Conservation (phyloP, 1,284 basidiomycete species). For the Testicularia cyperi region DNA sequence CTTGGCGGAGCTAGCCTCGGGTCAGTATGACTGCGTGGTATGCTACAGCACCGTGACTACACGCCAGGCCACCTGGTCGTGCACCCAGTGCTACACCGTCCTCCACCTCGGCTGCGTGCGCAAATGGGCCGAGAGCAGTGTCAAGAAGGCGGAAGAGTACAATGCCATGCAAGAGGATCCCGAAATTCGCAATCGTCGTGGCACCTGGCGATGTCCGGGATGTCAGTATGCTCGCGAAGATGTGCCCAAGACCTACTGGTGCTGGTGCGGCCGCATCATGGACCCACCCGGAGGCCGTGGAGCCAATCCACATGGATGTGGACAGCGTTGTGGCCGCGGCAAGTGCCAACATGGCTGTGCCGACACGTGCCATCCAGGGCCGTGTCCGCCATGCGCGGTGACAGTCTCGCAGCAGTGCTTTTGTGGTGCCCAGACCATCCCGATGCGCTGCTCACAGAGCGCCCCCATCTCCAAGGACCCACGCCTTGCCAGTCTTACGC, state of each 20-base stretch:
- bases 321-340: slow-evolving; percentile 42
- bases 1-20: slow-evolving; percentile 48
- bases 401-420: slow-evolving; percentile 54
- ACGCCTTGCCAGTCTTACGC: slow-evolving; percentile 11
- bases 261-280: slow-evolving; percentile 52
- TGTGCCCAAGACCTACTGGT: slow-evolving; percentile 53
- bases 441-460: slow-evolving; percentile 54
- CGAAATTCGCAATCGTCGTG: slow-evolving; percentile 43
- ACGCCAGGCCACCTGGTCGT: slow-evolving; percentile 53
- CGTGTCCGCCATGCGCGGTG: slow-evolving; percentile 56
- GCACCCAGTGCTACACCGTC: slow-evolving; percentile 54
- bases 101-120: slow-evolving; percentile 54
- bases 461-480: slow-evolving; percentile 21
- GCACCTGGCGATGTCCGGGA: slow-evolving; percentile 57
- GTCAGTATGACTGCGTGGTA: slow-evolving; percentile 56
- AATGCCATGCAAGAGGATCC: slow-evolving; percentile 58
- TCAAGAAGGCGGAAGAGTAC: slow-evolving; percentile 53
- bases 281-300: slow-evolving; percentile 41
- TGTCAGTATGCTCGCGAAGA: slow-evolving; percentile 53
- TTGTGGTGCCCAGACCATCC: slow-evolving; percentile 47
- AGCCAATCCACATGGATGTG: slow-evolving; percentile 53
- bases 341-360: slow-evolving; percentile 55
- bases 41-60: slow-evolving; percentile 55
- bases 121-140: slow-evolving; percentile 56
- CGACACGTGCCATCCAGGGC: slow-evolving; percentile 54